Conservation (phyloP, 352 stramenopile genomes). For the Globisporangium acanthophoron region DNA sequence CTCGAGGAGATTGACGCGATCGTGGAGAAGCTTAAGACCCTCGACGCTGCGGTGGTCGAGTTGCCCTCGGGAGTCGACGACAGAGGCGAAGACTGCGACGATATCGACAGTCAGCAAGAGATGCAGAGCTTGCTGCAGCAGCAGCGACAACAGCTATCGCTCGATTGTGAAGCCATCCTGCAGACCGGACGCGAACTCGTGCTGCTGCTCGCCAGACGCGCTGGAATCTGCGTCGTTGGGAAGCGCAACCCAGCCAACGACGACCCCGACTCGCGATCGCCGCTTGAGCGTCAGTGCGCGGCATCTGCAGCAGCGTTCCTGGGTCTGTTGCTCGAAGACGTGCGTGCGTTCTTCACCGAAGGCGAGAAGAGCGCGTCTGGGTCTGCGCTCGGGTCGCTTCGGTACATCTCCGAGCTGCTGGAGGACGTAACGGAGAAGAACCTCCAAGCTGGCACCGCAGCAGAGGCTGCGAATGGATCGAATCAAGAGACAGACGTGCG, state of each 20-base stretch:
- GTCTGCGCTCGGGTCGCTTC: conserved; percentile 10
- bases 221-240: conserved; percentile 56
- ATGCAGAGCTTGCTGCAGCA: background rate
- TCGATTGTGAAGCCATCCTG: conserved; percentile 24
- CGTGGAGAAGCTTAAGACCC: conserved; percentile 25
- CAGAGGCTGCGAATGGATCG: background rate
- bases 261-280: conserved; percentile 35
- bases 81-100: too few relatives aligned
- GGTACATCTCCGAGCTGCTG: conserved; percentile 30
- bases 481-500: background rate
- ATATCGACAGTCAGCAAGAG: background rate
- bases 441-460: background rate
- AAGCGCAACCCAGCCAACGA: conserved; percentile 52
- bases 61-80: background rate
- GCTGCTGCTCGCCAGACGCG: conserved; percentile 44
- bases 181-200: conserved; percentile 32
- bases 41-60: conserved; percentile 23
- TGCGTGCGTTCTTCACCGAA: conserved; percentile 11
- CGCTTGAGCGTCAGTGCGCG: conserved; percentile 26
- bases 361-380: background rate
- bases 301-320: conserved; percentile 15
- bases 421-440: conserved; percentile 40
- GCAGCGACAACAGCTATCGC: conserved; percentile 5
- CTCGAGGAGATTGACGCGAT: conserved; percentile 58
- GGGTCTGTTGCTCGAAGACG: conserved; percentile 29